Evolutionary conservation across 208 protist genomes (phyloP).

Genomic region (Wallacemonas rigidus): DNA sequence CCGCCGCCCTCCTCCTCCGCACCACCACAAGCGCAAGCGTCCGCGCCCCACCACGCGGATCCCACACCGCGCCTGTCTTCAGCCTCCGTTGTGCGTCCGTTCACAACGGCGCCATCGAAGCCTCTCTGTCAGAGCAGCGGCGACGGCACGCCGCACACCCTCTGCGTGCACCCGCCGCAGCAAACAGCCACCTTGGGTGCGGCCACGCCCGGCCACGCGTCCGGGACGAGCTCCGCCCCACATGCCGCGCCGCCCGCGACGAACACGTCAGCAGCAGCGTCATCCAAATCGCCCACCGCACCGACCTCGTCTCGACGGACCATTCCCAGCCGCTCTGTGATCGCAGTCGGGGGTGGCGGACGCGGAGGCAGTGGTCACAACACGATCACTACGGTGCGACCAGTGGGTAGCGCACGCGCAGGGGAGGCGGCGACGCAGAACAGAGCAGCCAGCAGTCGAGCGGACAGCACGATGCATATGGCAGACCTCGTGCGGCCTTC

Average conservation of each 20-base stretch:
- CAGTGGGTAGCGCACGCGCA: slow-evolving; percentile 4
- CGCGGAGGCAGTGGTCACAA: background rate
- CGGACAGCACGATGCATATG: slow-evolving; percentile 24
- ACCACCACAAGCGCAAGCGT: background rate
- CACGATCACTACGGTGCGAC: background rate
- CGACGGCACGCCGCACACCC: background rate
- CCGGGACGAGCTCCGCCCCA: background rate
- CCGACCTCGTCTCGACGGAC: slow-evolving; percentile 1
- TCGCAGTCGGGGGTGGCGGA: background rate
- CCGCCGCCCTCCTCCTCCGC: background rate
- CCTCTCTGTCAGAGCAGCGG: background rate
- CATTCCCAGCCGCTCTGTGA: slow-evolving; percentile 1
- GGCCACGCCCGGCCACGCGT: background rate
- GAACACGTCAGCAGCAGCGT: background rate
- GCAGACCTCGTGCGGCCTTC: slow-evolving; percentile 37
- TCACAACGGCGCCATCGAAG: background rate
- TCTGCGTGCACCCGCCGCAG: background rate
- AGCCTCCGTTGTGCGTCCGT: slow-evolving; percentile 5
- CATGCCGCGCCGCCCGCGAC: background rate
- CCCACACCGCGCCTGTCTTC: background rate
- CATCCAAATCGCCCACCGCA: too few relatives aligned
- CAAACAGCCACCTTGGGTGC: background rate
- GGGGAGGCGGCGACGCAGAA: background rate
- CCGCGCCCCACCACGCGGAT: background rate
- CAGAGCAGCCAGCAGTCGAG: too few relatives aligned